Conservation (phyloP, 148 eudicot genomes). For the Beta vulgaris region DNA sequence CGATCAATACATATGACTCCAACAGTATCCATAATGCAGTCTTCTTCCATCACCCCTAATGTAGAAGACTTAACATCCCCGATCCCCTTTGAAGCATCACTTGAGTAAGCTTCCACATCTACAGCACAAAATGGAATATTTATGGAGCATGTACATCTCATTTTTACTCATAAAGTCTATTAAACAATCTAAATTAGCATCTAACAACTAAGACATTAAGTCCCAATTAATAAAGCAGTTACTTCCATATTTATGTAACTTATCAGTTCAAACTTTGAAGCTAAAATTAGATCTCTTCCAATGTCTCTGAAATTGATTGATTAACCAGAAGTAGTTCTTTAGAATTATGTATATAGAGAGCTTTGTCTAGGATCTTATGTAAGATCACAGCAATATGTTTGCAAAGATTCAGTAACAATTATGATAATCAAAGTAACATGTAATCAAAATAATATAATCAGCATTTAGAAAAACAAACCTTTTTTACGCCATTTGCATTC, state of each 20-base stretch:
- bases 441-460: too few relatives aligned
- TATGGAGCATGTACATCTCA: not conserved
- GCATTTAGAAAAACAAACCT: too few relatives aligned
- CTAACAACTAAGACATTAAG: too few relatives aligned
- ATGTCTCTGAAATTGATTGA: not conserved
- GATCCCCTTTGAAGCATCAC: conserved; percentile 19
- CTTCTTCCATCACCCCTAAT: conserved; percentile 38
- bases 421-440: too few relatives aligned
- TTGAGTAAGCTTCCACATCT: conserved; percentile 31
- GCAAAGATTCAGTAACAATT: too few relatives aligned
- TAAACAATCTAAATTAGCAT: too few relatives aligned
- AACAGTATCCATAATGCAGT: conserved; percentile 73
- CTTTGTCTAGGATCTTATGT: not conserved
- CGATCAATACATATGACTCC: conserved; percentile 91
- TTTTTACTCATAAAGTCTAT: not conserved
- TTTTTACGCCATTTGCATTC: too few relatives aligned
- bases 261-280: not conserved
- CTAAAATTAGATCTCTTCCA: not conserved
- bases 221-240: too few relatives aligned
- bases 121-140: conserved; percentile 9
- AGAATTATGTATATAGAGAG: not conserved
- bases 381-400: not conserved
- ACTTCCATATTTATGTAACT: too few relatives aligned
- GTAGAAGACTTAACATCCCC: conserved; percentile 27
- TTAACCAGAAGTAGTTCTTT: not conserved